Evolutionary conservation across 2,329 filamentous ascomycete species (phyloP), one percentile per base, ranked within the genome.

Genomic region (Endothia cerciana): DNA sequence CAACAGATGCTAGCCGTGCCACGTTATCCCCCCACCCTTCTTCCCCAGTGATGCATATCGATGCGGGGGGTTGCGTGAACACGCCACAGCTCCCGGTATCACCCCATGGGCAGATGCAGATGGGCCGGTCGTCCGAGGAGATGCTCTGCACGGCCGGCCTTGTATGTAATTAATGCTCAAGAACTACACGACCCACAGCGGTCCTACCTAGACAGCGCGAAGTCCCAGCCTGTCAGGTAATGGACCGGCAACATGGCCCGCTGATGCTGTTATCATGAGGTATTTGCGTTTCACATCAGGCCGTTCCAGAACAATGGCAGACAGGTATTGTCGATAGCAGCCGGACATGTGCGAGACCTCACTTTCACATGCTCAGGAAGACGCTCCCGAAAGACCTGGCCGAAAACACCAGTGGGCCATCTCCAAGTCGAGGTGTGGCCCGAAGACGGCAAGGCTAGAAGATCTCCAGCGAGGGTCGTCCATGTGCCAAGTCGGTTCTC

Each of bases 91-190:
- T 4, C 43, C 43, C 43, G 53, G 15, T n/a, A 56, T 56, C 53
- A 56, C 53, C 28, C 53, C 53, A 56, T 36, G 30, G 53, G 53
- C 53, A 56, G 53, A 56, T 36, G 53, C 30, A 56, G 53, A 30
- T 56, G 53, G 53, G 33, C 53, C 53, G 53, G 53, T 19, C 6
- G 13, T 10, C 30, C 30, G 53, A 38, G 33, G 17, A n/a, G 53
- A 36, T 56, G 30, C 53, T 19, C 53, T 36, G 30, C 30, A 38
- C n/a, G 19, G 8, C 33, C 36, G 51, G 33, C 28, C 15, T 33
- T 7, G n/a, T 19, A 36, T 51, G 41, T 33, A 51, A 51, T 33
- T 33, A 51, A 51, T 33, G 22, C n/a, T n/a, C 43, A 30, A 13
- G 17, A 30, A 25, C 30, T 56, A 36, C 25, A n/a, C 49, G 13